Conservation (phyloP, 2,329 filamentous ascomycete genomes). For the Chaetomiaceae sp. region DNA sequence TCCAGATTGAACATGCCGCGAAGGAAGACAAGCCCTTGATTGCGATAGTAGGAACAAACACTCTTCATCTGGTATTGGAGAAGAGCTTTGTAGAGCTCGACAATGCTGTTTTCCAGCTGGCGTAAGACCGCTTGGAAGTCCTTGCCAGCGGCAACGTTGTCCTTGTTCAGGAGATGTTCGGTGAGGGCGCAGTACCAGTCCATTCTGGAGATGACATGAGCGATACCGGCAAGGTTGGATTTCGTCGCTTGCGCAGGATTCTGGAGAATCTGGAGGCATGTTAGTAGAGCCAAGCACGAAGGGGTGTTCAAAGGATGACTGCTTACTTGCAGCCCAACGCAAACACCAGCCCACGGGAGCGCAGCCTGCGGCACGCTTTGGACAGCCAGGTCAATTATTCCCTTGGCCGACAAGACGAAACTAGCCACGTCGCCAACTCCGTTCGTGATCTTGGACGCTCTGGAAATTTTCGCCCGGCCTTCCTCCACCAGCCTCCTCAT, state of each 20-base stretch:
- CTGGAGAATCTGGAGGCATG: constrained; percentile 14
- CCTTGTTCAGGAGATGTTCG: constrained; percentile 28
- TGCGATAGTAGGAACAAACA: constrained; percentile 34
- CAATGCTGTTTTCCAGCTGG: constrained; percentile 21
- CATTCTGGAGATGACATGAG: constrained; percentile 35
- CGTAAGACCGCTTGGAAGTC: neutral
- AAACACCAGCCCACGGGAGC: constrained; percentile 22
- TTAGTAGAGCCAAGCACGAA: constrained; percentile 7
- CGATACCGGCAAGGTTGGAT: constrained; percentile 34
- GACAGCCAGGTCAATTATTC: constrained; percentile 28
- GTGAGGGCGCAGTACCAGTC: constrained; percentile 37
- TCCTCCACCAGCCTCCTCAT: constrained; percentile 31
- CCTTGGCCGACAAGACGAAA: constrained; percentile 25
- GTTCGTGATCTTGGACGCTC: constrained; percentile 26
- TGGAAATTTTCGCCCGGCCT: constrained; percentile 29
- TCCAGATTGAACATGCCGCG: constrained; percentile 32
- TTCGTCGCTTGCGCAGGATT: constrained; percentile 19
- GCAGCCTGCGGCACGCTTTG: constrained; percentile 29
- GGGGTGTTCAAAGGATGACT: neutral
- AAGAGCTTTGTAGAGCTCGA: constrained; percentile 36
- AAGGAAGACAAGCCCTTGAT: constrained; percentile 29
- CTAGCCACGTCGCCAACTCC: constrained; percentile 26
- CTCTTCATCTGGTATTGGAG: constrained; percentile 40
- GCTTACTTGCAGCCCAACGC: constrained; percentile 17
- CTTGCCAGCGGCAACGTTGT: constrained; percentile 16